Evolutionary conservation across 148 eudicot species (phyloP), one percentile per base, ranked within the genome.

Genomic region (Fagopyrum homotropicum): DNA sequence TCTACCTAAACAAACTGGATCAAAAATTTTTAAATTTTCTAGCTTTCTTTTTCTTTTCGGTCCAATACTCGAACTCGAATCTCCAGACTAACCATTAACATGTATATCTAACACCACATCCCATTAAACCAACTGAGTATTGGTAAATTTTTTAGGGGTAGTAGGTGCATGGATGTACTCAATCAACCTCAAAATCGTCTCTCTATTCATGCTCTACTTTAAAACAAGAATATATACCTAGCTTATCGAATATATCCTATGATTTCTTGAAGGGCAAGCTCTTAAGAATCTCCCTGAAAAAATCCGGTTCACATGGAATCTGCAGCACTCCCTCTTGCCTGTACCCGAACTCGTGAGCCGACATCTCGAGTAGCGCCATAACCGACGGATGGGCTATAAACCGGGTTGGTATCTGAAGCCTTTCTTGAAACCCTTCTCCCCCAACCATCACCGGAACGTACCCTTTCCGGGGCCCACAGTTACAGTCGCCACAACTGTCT

Each of bases 401-500:
- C 60, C 54, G 63, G 26, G 68, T 72, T 2, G 78, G 72, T 19
- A 80, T 74, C 71, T 50, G 71, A 22, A 80, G 72, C 75, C 70
- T 80, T 75, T 80, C 82, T 22, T 16, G 12, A 3, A 17, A 48
- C 40, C 69, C 79, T n/a, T 77, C 76, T 7, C 4, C 77, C 9
- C 83, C 79, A 7, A 80, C 79, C 83, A 80, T 29, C 7, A 80
- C 50, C 44, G 78, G 77, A 40, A 77, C 83, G 12, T 76, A 74
- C 30, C 81, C 81, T 29, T 75, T 75, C 5, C 77, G 69, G 35
- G 16, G 7, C 14, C 47, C 47, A 2, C 66, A 60, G 8, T 12
- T 49, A 49, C 71, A 5, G 44, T 63, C 69, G 45, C 11, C 63
- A 7, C 30, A 12, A 49, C 63, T 6, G 29, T 5, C 40, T 14